These are phyloP conservation scores for Penicillium capsulatum DNA, from an alignment of 2,329 filamentous ascomycete genomes.

Conservation along the genomic window DNA sequence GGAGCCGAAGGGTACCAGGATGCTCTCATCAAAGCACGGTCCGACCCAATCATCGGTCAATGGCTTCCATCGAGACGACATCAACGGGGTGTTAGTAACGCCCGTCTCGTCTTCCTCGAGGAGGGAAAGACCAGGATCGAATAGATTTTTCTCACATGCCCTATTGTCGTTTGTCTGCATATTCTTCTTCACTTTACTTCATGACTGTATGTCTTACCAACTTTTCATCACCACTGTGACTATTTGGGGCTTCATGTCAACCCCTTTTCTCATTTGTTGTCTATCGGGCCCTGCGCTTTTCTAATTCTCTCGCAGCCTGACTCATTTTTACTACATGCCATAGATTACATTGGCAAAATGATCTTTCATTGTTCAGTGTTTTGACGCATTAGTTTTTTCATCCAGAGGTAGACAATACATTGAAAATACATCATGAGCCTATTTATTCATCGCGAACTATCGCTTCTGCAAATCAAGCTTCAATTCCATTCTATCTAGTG, in stretches of 20 bases:
- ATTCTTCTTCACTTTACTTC: conserved; percentile 6
- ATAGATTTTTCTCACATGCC: conserved; percentile 23
- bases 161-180: too few relatives aligned
- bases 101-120: conserved; percentile 77
- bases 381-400: too few relatives aligned
- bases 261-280: background rate
- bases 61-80: conserved; percentile 62
- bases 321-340: too few relatives aligned
- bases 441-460: too few relatives aligned
- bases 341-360: too few relatives aligned
- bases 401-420: too few relatives aligned
- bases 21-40: conserved; percentile 73
- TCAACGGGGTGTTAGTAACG: conserved; percentile 78
- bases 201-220: conserved; percentile 21
- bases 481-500: too few relatives aligned
- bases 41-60: conserved; percentile 74
- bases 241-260: background rate
- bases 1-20: conserved; percentile 86
- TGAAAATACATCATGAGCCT: too few relatives aligned
- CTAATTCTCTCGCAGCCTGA: too few relatives aligned
- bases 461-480: too few relatives aligned
- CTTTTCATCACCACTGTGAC: conserved; percentile 2
- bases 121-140: conserved; percentile 99
- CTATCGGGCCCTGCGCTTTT: too few relatives aligned
- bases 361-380: too few relatives aligned